Evolutionary conservation across 2,329 filamentous ascomycete genomes (phyloP).

Genomic region (Botrytis medusae): DNA sequence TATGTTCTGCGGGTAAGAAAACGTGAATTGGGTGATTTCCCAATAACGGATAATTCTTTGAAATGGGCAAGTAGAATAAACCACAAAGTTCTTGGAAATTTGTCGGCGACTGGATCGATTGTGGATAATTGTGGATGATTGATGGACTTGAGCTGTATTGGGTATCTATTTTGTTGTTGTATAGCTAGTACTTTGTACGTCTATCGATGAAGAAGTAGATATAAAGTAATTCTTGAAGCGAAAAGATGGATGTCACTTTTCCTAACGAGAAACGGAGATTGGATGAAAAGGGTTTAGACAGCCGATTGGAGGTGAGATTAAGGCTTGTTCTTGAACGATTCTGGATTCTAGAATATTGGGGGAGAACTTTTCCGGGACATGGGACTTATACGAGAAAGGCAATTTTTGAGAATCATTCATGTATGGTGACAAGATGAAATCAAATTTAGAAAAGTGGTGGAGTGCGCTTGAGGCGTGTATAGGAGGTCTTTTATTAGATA

Average conservation of each 20-base stretch:
- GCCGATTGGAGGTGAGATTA: background rate
- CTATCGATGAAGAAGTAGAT: constrained; percentile 1
- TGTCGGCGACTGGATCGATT: background rate
- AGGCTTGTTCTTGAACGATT: constrained; percentile 4
- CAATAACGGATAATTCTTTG: background rate
- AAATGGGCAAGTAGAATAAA: background rate
- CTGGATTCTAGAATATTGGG: background rate
- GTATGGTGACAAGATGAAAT: background rate
- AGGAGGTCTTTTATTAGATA: background rate
- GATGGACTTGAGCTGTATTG: constrained; percentile 1
- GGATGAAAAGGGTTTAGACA: constrained; percentile 8
- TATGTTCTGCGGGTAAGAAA: background rate
- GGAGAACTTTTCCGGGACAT: background rate
- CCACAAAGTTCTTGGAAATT: too few species aligned
- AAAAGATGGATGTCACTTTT: background rate
- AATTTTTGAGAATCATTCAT: constrained; percentile 1
- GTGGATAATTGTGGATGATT: background rate
- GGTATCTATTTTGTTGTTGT: background rate
- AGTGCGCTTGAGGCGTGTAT: constrained; percentile 8
- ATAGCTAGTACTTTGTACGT: background rate
- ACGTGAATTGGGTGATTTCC: background rate
- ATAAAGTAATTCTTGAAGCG: constrained; percentile 3
- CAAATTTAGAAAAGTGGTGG: background rate
- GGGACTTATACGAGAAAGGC: background rate
- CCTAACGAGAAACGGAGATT: background rate